These are phyloP conservation scores for Abrus precatorius DNA, from an alignment of 306 rosid species.

Conservation along the genomic window DNA sequence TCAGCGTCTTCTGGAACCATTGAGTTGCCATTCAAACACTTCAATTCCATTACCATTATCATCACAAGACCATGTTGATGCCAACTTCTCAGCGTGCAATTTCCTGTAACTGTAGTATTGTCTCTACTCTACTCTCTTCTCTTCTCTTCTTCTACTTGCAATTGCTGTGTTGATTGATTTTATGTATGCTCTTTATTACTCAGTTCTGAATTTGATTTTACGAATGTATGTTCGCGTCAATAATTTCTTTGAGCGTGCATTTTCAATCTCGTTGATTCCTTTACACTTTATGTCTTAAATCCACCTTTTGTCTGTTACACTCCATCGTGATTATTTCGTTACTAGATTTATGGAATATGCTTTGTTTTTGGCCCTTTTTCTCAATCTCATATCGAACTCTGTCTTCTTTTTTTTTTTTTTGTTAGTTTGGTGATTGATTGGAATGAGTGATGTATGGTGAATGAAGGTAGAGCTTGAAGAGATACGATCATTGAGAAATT, in stretches of 20 bases:
- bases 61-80: background rate
- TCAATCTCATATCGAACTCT: background rate
- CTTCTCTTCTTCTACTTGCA: background rate
- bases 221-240: background rate
- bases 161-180: background rate
- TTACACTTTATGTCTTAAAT: background rate
- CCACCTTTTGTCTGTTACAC: background rate
- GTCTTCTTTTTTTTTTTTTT: background rate
- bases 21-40: background rate
- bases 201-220: background rate
- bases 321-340: constrained; percentile 1
- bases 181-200: background rate
- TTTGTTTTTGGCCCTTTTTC: background rate
- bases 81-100: background rate
- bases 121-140: background rate
- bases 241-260: background rate
- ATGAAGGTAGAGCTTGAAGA: constrained; percentile 5
- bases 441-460: constrained; percentile 15
- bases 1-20: background rate
- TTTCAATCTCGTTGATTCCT: background rate
- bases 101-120: background rate
- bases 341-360: background rate
- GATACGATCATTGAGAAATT: constrained; percentile 3
- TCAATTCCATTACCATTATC: background rate
- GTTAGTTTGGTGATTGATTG: constrained; percentile 28